Conservation (phyloP, 495 filamentous ascomycete genomes). For the Venustampulla echinocandica region DNA sequence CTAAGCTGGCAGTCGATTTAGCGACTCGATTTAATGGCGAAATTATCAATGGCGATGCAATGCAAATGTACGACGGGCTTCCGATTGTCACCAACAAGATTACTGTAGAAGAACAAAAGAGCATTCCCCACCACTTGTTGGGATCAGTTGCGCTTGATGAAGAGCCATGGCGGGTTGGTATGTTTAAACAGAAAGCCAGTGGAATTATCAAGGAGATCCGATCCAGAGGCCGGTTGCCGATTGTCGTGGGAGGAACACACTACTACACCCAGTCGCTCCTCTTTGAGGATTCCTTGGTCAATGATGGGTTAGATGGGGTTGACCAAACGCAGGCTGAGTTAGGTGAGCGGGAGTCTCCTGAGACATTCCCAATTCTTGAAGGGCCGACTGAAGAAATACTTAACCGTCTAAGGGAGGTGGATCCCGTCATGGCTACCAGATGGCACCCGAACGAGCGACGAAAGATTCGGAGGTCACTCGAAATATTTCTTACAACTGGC, state of each 20-base stretch:
- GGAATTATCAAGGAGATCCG: conserved; percentile 70
- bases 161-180: conserved; percentile 70
- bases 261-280: conserved; percentile 89
- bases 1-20: conserved; percentile 86
- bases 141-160: conserved; percentile 64
- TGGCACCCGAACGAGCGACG: conserved; percentile 93
- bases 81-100: conserved; percentile 97
- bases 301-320: conserved; percentile 23
- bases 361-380: conserved; percentile 62
- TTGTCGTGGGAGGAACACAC: conserved; percentile 89
- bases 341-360: conserved; percentile 3
- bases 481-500: conserved; percentile 78
- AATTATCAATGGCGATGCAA: conserved; percentile 97
- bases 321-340: conserved; percentile 26
- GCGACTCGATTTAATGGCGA: conserved; percentile 82
- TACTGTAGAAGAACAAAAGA: conserved; percentile 60
- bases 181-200: conserved; percentile 61
- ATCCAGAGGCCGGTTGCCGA: conserved; percentile 66
- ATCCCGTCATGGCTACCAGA: conserved; percentile 78
- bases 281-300: conserved; percentile 58
- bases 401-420: conserved; percentile 62
- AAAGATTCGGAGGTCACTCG: conserved; percentile 82
- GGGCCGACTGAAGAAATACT: conserved; percentile 61
- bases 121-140: conserved; percentile 83
- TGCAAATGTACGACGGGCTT: conserved; percentile 92